Evolutionary conservation across 1,284 basidiomycete genomes (phyloP), one percentile per base, ranked within the genome.

Genomic region (Trichosporon faecale): DNA sequence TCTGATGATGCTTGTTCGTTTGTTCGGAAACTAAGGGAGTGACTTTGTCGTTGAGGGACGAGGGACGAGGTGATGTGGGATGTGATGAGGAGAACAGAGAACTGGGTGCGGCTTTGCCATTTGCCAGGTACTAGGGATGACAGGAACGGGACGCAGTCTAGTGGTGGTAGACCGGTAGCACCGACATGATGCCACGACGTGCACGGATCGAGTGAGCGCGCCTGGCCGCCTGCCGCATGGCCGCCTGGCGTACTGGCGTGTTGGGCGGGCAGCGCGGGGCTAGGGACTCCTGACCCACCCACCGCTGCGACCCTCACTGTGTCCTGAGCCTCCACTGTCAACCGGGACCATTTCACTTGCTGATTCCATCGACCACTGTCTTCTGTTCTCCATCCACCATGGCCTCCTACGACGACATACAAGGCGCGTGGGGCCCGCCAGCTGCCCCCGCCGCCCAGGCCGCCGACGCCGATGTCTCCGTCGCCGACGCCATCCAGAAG

Each of bases 401-500:
- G 67, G 33, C 63, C 68, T 65, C 55, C 55, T 57, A 66, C 64
- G 68, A 67, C 37, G 71, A 73, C 21, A 49, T 73, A 31, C 67
- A 68, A 18, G 68, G 68, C 33, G 70, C 70, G 0, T 75, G 72
- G 73, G 71, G 71, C 33, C 65, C 73, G 0, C 65, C 57, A 16
- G 14, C 63, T 8, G 9, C 65, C 1, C 18, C 46, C n/a, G 31
- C 66, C 16, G 3, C 40, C 29, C 29, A 37, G 2, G 2, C 66
- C 33, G 40, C n/a, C 35, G 65, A 68, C 5, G 77, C 79, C 68
- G 78, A 80, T 66, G 74, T 77, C 7, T 77, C 78, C 1, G 75
- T 82, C 35, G 76, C 78, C 66, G 72, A 75, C 9, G 74, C 80
- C 2, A 64, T 82, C 44, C 79, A 78, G 33, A 82, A 82, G 70